Percentiles rank a stretch among this genome's conserved stretches.
Evolutionary conservation across 176 grass and related monocot species (phyloP).

Genomic region (Lolium multiflorum): DNA sequence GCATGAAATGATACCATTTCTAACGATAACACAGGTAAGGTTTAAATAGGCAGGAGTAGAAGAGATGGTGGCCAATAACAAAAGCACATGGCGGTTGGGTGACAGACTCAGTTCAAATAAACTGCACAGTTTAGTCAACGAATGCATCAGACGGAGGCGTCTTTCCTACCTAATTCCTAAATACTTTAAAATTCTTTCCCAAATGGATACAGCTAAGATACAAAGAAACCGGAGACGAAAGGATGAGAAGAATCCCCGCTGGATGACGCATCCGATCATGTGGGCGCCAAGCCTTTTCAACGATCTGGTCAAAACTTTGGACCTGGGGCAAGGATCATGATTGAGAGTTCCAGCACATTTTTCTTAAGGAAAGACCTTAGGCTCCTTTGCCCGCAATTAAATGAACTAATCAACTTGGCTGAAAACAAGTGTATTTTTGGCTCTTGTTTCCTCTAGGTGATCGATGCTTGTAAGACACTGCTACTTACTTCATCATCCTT

Average conservation of each 20-base stretch:
- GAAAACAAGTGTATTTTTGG: slow-evolving; percentile 34
- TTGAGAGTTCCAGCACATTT: slow-evolving; percentile 45
- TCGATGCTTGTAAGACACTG: slow-evolving; percentile 67
- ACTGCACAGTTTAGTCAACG: slow-evolving; percentile 57
- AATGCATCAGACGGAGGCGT: slow-evolving; percentile 47
- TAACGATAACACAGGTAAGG: slow-evolving; percentile 16
- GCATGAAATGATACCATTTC: slow-evolving; percentile 14
- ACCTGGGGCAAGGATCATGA: slow-evolving; percentile 40
- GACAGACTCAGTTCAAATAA: slow-evolving; percentile 45
- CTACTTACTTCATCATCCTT: slow-evolving; percentile 19
- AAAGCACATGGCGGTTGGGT: slow-evolving; percentile 51
- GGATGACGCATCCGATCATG: slow-evolving; percentile 48
- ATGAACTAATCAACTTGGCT: slow-evolving; percentile 30
- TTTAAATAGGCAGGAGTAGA: slow-evolving; percentile 13
- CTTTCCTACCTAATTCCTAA: slow-evolving; percentile 64
- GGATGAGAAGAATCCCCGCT: slow-evolving; percentile 36
- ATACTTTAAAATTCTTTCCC: not conserved
- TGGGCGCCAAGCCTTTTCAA: slow-evolving; percentile 58
- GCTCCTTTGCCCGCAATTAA: not conserved
- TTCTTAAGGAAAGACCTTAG: slow-evolving; percentile 58
- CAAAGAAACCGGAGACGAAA: not conserved
- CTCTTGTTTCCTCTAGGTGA: slow-evolving; percentile 44
- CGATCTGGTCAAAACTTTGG: slow-evolving; percentile 65
- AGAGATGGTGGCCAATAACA: slow-evolving; percentile 19
- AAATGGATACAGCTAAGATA: slow-evolving; percentile 49